Percentiles rank a stretch among this genome's conserved stretches.
phyloP scores from a whole-genome alignment of 345 rosid genomes.

The Geranium rotundifolium region DNA sequence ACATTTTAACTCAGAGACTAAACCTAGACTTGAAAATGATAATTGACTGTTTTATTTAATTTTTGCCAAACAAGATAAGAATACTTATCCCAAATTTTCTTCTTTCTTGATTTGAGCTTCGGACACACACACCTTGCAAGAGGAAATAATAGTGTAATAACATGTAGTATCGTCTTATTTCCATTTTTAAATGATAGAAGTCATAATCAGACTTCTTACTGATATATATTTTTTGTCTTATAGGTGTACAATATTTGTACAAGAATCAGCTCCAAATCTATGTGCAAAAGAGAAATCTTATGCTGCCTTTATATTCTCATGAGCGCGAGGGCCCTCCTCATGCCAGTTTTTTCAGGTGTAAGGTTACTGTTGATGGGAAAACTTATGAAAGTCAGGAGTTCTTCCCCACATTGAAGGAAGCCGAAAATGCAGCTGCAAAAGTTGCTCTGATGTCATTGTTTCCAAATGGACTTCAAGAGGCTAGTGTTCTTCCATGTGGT shows the following conservation, averaged over 20 bases:
- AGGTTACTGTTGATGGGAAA: slow-evolving; percentile 24
- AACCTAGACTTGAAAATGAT: too few species aligned
- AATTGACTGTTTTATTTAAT: too few species aligned
- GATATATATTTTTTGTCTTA: not conserved
- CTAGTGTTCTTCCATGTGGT: not conserved
- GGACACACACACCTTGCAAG: too few species aligned
- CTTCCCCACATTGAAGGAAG: slow-evolving; percentile 21
- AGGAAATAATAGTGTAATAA: too few species aligned
- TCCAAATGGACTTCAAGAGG: slow-evolving; percentile 19
- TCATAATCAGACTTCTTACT: too few species aligned
- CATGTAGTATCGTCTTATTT: not conserved
- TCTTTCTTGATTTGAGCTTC: too few species aligned
- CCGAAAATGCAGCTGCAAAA: slow-evolving; percentile 36
- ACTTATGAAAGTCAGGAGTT: slow-evolving; percentile 17
- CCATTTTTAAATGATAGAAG: not conserved
- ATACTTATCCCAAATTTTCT: too few species aligned
- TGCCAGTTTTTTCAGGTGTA: slow-evolving; percentile 24
- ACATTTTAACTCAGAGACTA: too few species aligned
- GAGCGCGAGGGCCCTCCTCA: slow-evolving; percentile 29
- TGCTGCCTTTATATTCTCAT: slow-evolving; percentile 21
- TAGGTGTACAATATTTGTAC: slow-evolving; percentile 16
- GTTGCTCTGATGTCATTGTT: slow-evolving; percentile 23
- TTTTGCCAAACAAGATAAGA: too few species aligned
- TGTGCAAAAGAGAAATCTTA: slow-evolving; percentile 25
- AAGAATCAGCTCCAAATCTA: slow-evolving; percentile 24